Percentiles rank a stretch among this genome's conserved stretches.
Conservation (phyloP, 306 rosid species). For the Morella rubra region DNA sequence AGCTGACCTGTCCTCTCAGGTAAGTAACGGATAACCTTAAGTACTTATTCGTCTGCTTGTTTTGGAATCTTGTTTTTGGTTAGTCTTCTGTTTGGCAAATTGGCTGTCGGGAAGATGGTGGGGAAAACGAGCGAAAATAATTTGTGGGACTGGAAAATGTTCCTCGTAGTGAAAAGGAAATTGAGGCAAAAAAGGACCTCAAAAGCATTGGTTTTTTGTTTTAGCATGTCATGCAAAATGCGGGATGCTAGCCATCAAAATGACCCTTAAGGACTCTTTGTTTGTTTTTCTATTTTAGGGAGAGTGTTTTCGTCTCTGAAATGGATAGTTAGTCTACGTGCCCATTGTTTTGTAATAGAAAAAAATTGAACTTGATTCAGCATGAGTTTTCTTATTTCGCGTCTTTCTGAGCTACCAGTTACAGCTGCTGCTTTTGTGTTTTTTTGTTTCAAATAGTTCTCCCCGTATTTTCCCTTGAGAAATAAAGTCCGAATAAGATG, state of each 20-base stretch:
- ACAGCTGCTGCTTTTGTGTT: no score
- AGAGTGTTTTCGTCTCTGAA: background rate
- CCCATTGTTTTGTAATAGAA: background rate
- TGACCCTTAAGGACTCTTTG: background rate
- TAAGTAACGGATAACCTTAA: background rate
- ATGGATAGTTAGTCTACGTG: background rate
- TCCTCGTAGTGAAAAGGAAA: background rate
- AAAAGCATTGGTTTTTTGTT: no score
- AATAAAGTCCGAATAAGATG: no score
- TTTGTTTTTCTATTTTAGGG: background rate
- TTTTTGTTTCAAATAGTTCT: no score
- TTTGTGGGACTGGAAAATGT: background rate
- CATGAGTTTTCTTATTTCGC: no score
- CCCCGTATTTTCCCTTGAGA: no score
- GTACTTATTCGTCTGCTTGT: background rate
- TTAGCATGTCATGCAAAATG: background rate
- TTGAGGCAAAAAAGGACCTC: background rate
- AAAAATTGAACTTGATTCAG: background rate
- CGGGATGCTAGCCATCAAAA: background rate
- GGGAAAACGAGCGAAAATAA: background rate
- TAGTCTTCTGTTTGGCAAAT: slow-evolving; percentile 10
- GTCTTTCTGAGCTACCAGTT: no score
- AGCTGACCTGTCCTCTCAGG: slow-evolving; percentile 91
- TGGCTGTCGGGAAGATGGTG: background rate
- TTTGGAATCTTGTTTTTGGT: background rate